These are phyloP conservation scores for Leccinum subrobustum DNA, from an alignment of 1,284 basidiomycete genomes.

Conservation along the genomic window DNA sequence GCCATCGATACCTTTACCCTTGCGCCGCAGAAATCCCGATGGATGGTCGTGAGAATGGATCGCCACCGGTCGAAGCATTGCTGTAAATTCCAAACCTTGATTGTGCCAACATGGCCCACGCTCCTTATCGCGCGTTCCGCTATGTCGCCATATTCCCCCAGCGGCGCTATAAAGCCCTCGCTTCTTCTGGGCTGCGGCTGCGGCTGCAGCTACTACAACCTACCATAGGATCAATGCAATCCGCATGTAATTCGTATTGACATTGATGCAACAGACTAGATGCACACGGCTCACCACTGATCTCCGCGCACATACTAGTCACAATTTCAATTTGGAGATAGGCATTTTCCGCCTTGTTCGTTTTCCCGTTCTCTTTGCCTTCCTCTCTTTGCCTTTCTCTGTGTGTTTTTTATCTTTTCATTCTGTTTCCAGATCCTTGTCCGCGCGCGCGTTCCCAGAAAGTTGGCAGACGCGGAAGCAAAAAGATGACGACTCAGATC, in stretches of 20 bases:
- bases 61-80: not conserved
- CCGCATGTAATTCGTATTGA: slow-evolving; percentile 5
- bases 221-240: slow-evolving; percentile 9
- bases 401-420: not conserved
- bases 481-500: slow-evolving; percentile 4
- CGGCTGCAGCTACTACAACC: not conserved
- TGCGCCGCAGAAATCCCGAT: slow-evolving; percentile 50
- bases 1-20: slow-evolving; percentile 56
- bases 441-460: slow-evolving; percentile 3
- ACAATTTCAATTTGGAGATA: not conserved
- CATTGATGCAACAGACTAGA: slow-evolving; percentile 1
- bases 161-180: not conserved
- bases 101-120: not conserved
- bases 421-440: slow-evolving; percentile 8
- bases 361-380: not conserved
- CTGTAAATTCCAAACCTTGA: slow-evolving; percentile 1
- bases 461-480: not conserved
- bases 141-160: not conserved
- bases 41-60: slow-evolving; percentile 47
- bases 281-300: slow-evolving; percentile 6
- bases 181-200: not conserved
- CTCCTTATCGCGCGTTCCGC: slow-evolving; percentile 14
- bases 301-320: slow-evolving; percentile 9
- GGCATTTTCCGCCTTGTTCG: not conserved
- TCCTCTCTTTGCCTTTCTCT: not conserved